Evolutionary conservation across 2,329 filamentous ascomycete genomes (phyloP).

Genomic region (Claviceps digitariae): DNA sequence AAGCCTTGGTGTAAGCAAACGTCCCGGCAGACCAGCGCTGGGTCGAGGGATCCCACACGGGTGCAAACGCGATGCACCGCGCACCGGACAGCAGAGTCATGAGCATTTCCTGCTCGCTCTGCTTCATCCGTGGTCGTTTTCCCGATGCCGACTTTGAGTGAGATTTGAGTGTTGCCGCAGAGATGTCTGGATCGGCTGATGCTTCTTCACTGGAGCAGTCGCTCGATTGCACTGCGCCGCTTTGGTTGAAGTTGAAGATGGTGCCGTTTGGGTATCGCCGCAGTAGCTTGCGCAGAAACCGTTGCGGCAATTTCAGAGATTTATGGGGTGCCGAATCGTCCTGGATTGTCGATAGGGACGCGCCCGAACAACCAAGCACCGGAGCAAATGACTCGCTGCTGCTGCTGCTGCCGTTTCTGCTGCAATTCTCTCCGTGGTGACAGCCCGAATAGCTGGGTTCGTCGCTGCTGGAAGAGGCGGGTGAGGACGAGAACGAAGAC

Average conservation of each 20-base stretch:
- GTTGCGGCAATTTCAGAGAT: constrained; percentile 21
- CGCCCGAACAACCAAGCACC: constrained; percentile 25
- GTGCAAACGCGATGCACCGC: constrained; percentile 32
- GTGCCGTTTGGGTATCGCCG: constrained; percentile 31
- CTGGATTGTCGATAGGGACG: constrained; percentile 18
- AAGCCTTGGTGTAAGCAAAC: constrained; percentile 33
- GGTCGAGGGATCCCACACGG: constrained; percentile 31
- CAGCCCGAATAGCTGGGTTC: constrained; percentile 6
- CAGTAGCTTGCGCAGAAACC: constrained; percentile 26
- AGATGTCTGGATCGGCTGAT: neutral
- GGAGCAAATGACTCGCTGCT: constrained; percentile 3
- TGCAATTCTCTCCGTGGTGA: constrained; percentile 1
- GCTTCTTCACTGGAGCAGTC: constrained; percentile 16
- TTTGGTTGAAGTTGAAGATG: constrained; percentile 29
- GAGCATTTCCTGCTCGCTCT: constrained; percentile 15
- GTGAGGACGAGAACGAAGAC: constrained; percentile 4
- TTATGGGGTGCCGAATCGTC: constrained; percentile 8
- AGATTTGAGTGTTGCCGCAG: neutral
- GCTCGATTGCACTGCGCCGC: constrained; percentile 21
- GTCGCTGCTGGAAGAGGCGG: constrained; percentile 9
- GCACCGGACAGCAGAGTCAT: constrained; percentile 26
- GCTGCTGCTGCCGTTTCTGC: neutral
- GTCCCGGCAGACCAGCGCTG: constrained; percentile 35
- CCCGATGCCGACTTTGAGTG: neutral
- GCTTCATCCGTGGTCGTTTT: constrained; percentile 5